Evolutionary conservation across 2,329 filamentous ascomycete species (phyloP).

Genomic region (Tolypocladium inflatum): DNA sequence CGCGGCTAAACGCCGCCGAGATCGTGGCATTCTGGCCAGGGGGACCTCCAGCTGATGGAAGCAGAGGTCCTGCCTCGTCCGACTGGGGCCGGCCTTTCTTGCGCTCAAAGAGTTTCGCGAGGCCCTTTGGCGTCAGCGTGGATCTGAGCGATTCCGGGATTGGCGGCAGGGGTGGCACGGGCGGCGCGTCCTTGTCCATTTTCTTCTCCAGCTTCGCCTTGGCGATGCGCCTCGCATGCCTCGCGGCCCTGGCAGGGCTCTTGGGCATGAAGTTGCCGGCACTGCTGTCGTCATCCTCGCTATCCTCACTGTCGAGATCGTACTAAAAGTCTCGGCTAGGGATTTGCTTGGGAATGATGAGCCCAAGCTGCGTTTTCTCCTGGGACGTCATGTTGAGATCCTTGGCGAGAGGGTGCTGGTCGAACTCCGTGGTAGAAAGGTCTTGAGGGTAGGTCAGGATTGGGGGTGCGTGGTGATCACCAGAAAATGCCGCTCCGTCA

Average conservation of each 20-base stretch:
- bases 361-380: conserved; percentile 21
- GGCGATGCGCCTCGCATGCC: conserved; percentile 1
- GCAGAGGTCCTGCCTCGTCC: neutral
- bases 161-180: conserved; percentile 18
- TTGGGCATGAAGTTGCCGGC: neutral
- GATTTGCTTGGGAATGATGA: conserved; percentile 23
- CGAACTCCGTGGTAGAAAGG: conserved; percentile 22
- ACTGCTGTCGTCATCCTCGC: conserved; percentile 7
- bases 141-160: conserved; percentile 19
- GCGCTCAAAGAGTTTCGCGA: conserved; percentile 17
- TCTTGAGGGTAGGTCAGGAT: conserved; percentile 24
- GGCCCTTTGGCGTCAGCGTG: conserved; percentile 12
- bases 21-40: neutral
- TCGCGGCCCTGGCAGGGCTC: conserved; percentile 1
- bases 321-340: conserved; percentile 26
- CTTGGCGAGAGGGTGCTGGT: conserved; percentile 25
- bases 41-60: neutral
- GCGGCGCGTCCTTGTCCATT: conserved; percentile 7
- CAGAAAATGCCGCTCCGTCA: conserved; percentile 23
- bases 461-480: conserved; percentile 17
- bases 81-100: conserved; percentile 14
- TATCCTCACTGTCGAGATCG: conserved; percentile 23
- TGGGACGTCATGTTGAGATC: conserved; percentile 15
- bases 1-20: neutral
- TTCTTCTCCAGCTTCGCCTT: conserved; percentile 1